These are phyloP conservation scores for Nepenthes gracilis DNA, from an alignment of 148 eudicot species.

Conservation along the genomic window DNA sequence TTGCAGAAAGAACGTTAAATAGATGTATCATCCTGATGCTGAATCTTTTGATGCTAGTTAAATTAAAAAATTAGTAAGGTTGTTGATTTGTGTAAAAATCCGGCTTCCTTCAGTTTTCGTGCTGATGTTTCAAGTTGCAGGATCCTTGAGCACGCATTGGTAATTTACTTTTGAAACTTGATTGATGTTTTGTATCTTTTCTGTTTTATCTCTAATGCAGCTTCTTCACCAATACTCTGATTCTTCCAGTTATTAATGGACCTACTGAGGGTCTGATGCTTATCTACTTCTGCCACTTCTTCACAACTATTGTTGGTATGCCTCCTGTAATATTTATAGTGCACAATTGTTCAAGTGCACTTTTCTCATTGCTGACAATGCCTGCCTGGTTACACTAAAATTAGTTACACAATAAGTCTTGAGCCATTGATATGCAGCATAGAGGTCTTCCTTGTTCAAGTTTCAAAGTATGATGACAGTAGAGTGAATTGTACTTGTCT, in stretches of 20 bases:
- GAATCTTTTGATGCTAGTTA: too few relatives aligned
- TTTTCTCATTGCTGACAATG: neutral
- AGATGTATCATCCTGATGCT: too few relatives aligned
- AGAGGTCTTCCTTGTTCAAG: too few relatives aligned
- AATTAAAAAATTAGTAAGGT: too few relatives aligned
- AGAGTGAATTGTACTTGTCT: too few relatives aligned
- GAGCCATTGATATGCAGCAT: too few relatives aligned
- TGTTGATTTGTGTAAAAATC: neutral
- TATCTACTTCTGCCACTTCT: constrained; percentile 68
- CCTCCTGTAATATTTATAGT: neutral
- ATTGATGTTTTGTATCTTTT: neutral
- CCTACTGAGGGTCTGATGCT: constrained; percentile 97
- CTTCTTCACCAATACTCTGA: constrained; percentile 90
- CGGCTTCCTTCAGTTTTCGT: too few relatives aligned
- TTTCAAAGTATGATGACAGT: too few relatives aligned
- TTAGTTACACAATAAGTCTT: too few relatives aligned
- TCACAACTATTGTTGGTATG: constrained; percentile 86
- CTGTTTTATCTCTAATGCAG: constrained; percentile 22
- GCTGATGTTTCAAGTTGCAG: too few relatives aligned
- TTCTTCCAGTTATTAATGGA: constrained; percentile 89
- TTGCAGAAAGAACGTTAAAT: too few relatives aligned
- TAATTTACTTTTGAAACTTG: neutral
- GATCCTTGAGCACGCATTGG: neutral
- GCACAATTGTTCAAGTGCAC: neutral
- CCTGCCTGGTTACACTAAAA: neutral